Conservation (phyloP, 805 yeast species). For the Metschnikowia similis region DNA sequence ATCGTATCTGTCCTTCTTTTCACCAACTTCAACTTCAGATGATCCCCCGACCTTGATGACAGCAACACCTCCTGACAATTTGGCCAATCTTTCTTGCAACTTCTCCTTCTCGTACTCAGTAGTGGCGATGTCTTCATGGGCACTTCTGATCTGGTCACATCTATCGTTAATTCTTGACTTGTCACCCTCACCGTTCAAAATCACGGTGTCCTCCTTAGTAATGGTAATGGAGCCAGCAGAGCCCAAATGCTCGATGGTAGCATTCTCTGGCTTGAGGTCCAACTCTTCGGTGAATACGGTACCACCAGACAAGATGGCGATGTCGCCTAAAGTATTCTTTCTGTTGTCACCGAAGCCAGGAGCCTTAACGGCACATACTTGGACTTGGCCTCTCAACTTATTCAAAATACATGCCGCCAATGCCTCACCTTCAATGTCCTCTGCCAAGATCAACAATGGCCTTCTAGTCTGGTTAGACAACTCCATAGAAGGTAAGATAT, state of each 20-base stretch:
- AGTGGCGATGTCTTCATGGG: conserved; percentile 69
- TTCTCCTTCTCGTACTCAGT: conserved; percentile 94
- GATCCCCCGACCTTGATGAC: conserved; percentile 96
- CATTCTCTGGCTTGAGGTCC: conserved; percentile 92
- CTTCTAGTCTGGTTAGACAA: conserved; percentile 89
- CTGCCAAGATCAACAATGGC: conserved; percentile 90
- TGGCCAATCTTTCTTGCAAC: conserved; percentile 95
- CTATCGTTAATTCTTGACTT: conserved; percentile 78
- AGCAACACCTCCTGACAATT: conserved; percentile 97
- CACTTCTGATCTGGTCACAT: conserved; percentile 88
- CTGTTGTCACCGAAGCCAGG: conserved; percentile 99
- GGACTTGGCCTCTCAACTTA: conserved; percentile 97
- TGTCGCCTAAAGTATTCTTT: conserved; percentile 91
- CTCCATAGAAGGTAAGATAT: conserved; percentile 88
- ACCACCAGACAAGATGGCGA: conserved; percentile 93
- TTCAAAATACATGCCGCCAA: conserved; percentile 95
- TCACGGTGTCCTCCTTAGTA: conserved; percentile 93
- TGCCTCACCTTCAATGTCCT: conserved; percentile 97
- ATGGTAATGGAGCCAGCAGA: conserved; percentile 86
- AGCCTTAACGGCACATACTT: conserved; percentile 95
- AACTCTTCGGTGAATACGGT: conserved; percentile 88
- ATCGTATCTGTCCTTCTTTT: conserved; percentile 98
- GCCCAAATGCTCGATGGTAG: conserved; percentile 86
- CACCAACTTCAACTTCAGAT: conserved; percentile 97
- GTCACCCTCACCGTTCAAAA: conserved; percentile 87